Evolutionary conservation across 2,329 filamentous ascomycete species (phyloP).

Genomic region (Fusarium paranaense): DNA sequence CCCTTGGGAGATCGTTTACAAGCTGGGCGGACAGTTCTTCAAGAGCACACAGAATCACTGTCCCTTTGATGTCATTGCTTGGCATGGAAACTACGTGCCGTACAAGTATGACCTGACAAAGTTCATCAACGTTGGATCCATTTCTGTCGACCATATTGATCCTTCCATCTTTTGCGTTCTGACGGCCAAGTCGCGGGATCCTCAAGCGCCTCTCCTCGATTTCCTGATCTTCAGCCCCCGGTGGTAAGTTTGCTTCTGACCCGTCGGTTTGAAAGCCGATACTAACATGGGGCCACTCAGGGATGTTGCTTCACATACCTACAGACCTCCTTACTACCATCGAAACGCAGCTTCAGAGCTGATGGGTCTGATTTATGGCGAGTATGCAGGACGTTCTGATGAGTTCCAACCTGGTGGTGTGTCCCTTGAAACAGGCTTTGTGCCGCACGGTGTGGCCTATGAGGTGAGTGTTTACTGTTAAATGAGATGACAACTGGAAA

Average conservation of each 20-base stretch:
- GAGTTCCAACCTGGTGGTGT: constrained; percentile 35
- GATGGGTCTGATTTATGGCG: constrained; percentile 62
- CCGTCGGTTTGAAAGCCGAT: neutral
- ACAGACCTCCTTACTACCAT: constrained; percentile 75
- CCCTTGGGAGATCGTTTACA: constrained; percentile 69
- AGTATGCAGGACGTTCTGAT: constrained; percentile 43
- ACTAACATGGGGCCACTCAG: neutral
- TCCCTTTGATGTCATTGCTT: constrained; percentile 78
- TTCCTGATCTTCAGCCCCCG: constrained; percentile 76
- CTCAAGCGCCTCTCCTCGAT: constrained; percentile 68
- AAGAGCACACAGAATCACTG: constrained; percentile 71
- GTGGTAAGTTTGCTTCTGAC: constrained; percentile 50
- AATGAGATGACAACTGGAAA: fast-evolving
- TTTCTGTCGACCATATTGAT: constrained; percentile 69
- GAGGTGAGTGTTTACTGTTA: neutral
- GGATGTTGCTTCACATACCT: constrained; percentile 71
- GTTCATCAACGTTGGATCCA: constrained; percentile 64
- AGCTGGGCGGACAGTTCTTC: constrained; percentile 72
- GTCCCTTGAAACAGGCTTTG: constrained; percentile 30
- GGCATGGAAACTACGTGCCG: constrained; percentile 76
- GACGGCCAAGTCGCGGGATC: constrained; percentile 66
- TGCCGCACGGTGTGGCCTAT: constrained; percentile 36
- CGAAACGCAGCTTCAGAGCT: constrained; percentile 69
- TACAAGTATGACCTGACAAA: constrained; percentile 69
- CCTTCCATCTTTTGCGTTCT: constrained; percentile 75